Base-by-base conservation (phyloP, 129 eudicot species). In the Erigeron canadensis region DNA sequence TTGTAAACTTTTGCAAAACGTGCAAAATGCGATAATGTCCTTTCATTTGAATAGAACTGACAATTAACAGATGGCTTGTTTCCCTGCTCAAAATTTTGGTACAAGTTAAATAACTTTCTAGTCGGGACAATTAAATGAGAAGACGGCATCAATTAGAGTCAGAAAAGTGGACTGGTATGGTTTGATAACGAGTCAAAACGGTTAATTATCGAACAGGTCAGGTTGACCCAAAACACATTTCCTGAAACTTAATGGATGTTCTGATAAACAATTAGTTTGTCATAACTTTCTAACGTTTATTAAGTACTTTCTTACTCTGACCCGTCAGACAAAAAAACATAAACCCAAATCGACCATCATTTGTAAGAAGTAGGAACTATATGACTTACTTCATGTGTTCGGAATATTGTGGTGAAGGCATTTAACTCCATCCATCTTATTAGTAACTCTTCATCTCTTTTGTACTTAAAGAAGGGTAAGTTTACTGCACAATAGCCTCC, bases 401-500 rank as follows among this genome's bases (percentile, higher is more conserved):
- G 84, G 70, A 90, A 95, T 48, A 95, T 88, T 67, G 95, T 84
- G 64, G 99, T 90, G 85, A 95, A 95, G 17, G 99, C 96, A 73
- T 85, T 86, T 16, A 95, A 62, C 83, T 95, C 99, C 99, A 95
- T 95, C 99, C 99, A 95, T 69, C 99, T 63, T 65, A 95, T 54
- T 7, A 95, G 86, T 67, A 95, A 78, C 80, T 95, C 97, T 79
- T 95, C 94, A 51, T 89, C 88, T 60, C 99, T 82, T 65, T 59
- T 82, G 82, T 95, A 95, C 91, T 88, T 90, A 75, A 90, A 62
- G 64, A 95, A 85, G 1, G 99, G 99, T 78, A 90, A 67, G 69
- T 80, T 90, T 21, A 95, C 96, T 12, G 97, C 82, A 79, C 99
- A 90, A 69, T 95, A 95, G 50, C 99, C 99, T 81, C 99, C 99